A percentile compares a stretch with the other conserved stretches of the same genome.
Evolutionary conservation across 228 moss, liverwort and hornwort genomes (phyloP).

Genomic region (Sphagnum fallax): DNA sequence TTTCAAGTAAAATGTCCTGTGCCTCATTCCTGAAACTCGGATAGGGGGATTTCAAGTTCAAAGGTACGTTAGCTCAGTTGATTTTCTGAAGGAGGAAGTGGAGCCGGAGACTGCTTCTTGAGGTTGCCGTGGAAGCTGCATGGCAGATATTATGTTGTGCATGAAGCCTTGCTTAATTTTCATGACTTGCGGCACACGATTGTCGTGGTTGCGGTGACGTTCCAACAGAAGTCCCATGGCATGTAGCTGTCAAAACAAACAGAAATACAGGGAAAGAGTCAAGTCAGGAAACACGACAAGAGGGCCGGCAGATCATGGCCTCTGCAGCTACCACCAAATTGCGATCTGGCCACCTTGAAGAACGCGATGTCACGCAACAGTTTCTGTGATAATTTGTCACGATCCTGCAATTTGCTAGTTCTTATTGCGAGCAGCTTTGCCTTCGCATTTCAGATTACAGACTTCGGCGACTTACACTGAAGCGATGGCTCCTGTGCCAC

Average conservation of each 20-base stretch:
- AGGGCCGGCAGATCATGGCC: background rate
- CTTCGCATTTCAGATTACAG: background rate
- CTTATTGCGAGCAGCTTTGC: background rate
- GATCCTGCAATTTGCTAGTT: background rate
- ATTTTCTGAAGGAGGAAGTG: background rate
- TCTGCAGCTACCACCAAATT: background rate
- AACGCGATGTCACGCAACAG: background rate
- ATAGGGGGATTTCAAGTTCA: background rate
- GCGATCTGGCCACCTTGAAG: background rate
- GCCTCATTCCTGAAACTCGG: too few species aligned
- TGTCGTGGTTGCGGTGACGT: slow-evolving; percentile 45
- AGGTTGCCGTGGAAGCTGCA: slow-evolving; percentile 42
- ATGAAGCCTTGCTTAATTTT: slow-evolving; percentile 46
- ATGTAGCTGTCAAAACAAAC: slow-evolving; percentile 41
- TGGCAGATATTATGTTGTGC: slow-evolving; percentile 37
- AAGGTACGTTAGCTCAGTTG: background rate
- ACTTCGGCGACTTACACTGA: slow-evolving; percentile 34
- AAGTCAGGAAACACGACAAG: background rate
- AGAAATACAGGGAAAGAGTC: background rate
- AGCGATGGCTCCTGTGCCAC: slow-evolving; percentile 48
- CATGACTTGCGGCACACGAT: slow-evolving; percentile 43
- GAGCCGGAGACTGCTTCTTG: background rate
- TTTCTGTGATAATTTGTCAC: background rate
- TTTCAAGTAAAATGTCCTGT: too few species aligned
- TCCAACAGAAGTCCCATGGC: slow-evolving; percentile 66